Evolutionary conservation across 75 land plant species (phyloP).

Genomic region (Isoetes taiwanensis): DNA sequence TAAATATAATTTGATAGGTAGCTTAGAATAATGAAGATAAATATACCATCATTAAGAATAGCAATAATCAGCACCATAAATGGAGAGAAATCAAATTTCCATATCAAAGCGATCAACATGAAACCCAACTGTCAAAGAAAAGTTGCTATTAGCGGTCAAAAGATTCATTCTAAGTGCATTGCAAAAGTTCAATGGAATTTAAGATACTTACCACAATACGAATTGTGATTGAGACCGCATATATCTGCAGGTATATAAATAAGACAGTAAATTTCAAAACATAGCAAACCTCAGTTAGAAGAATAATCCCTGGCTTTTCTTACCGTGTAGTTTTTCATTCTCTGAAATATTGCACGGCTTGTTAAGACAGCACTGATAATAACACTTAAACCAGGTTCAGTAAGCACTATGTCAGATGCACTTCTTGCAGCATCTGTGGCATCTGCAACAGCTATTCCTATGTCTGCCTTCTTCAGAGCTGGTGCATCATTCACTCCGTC

Average conservation of each 20-base stretch:
- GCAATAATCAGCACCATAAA: constrained; percentile 42
- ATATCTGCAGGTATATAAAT: constrained; percentile 19
- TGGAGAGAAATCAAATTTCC: constrained; percentile 40
- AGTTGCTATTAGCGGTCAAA: too few relatives aligned
- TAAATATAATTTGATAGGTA: background rate
- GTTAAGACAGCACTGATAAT: constrained; percentile 40
- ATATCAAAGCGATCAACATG: constrained; percentile 29
- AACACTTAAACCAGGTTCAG: constrained; percentile 37
- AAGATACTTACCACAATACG: constrained; percentile 33
- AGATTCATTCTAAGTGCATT: too few relatives aligned
- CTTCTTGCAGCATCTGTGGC: constrained; percentile 57
- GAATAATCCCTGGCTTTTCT: background rate
- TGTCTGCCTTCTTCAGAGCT: constrained; percentile 50
- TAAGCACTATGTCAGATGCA: constrained; percentile 43
- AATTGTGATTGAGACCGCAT: constrained; percentile 45
- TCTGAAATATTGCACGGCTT: constrained; percentile 36
- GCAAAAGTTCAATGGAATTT: too few relatives aligned
- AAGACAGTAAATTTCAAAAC: background rate
- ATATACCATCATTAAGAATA: constrained; percentile 33
- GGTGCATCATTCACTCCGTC: constrained; percentile 76
- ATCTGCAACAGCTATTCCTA: constrained; percentile 49
- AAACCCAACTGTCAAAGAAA: constrained; percentile 21
- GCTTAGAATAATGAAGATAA: background rate
- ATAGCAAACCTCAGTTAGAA: background rate
- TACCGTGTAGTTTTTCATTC: constrained; percentile 46